A percentile compares a stretch with the other conserved stretches of the same genome.
phyloP scores from a whole-genome alignment of 129 eudicot genomes.

The Cynara cardunculus region DNA sequence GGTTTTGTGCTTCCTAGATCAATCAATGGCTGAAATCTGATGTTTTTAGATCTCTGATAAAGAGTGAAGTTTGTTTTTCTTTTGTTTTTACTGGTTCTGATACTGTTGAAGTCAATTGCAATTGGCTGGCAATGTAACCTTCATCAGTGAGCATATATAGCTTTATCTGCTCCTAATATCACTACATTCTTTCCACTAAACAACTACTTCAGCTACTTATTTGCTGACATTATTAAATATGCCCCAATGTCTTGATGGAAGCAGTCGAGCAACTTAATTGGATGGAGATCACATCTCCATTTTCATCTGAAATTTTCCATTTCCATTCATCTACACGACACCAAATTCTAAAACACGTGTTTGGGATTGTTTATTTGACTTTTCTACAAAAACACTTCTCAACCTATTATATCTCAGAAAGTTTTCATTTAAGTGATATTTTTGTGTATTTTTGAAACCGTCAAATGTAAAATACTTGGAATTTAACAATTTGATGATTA shows the following conservation, averaged over 20 bases:
- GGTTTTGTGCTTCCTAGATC: slow-evolving; percentile 63
- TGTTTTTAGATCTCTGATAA: neutral
- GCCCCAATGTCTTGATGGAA: too few relatives aligned
- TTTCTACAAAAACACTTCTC: too few relatives aligned
- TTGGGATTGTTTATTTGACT: too few relatives aligned
- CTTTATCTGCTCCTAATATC: slow-evolving; percentile 2
- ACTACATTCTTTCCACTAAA: neutral
- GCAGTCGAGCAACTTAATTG: neutral
- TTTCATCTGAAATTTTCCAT: neutral
- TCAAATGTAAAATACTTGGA: neutral
- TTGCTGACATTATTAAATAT: too few relatives aligned
- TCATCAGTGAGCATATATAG: slow-evolving; percentile 1
- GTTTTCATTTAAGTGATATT: too few relatives aligned
- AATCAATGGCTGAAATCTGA: slow-evolving; percentile 34
- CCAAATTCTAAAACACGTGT: too few relatives aligned
- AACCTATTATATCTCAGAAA: too few relatives aligned
- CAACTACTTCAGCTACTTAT: too few relatives aligned
- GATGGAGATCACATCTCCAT: neutral
- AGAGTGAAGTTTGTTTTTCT: neutral
- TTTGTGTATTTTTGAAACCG: too few relatives aligned
- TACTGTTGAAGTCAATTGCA: slow-evolving; percentile 38
- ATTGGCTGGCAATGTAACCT: slow-evolving; percentile 36
- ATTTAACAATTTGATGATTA: too few relatives aligned
- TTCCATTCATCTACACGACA: too few relatives aligned
- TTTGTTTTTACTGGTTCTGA: neutral